Conservation (phyloP, 257 asterid species). For the Solanum habrochaites region DNA sequence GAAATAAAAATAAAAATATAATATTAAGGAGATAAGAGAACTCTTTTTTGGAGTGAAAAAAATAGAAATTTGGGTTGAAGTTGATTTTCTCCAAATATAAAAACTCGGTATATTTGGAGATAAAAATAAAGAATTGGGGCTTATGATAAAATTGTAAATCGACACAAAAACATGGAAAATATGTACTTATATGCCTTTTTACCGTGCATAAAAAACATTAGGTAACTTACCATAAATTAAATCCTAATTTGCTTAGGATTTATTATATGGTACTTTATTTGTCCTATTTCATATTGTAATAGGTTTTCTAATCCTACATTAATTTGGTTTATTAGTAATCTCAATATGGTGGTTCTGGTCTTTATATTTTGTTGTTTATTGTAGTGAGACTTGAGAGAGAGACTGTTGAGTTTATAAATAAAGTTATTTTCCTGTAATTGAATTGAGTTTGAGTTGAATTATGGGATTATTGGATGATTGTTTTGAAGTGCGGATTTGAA, state of each 20-base stretch:
- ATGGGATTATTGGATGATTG: background rate
- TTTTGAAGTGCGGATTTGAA: background rate
- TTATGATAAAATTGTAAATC: too few relatives aligned
- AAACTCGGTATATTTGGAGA: too few relatives aligned
- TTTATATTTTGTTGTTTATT: too few relatives aligned
- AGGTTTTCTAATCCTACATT: background rate
- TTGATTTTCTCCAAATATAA: too few relatives aligned
- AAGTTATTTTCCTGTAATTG: too few relatives aligned
- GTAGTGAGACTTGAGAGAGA: background rate
- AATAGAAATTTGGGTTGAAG: too few relatives aligned
- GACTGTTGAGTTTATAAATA: background rate
- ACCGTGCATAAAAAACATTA: background rate
- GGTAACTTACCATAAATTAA: background rate
- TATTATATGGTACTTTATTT: too few relatives aligned
- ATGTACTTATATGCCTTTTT: background rate
- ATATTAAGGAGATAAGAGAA: too few relatives aligned
- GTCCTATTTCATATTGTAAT: background rate
- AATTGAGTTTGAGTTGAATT: too few relatives aligned
- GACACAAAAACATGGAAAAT: background rate
- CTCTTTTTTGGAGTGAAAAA: too few relatives aligned
- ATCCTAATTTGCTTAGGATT: background rate
- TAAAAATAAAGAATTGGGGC: too few relatives aligned
- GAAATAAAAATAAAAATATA: too few relatives aligned
- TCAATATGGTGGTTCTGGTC: background rate
- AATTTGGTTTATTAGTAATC: background rate